Conservation (phyloP, 202 grass and related monocot species). For the Carex arenaria region DNA sequence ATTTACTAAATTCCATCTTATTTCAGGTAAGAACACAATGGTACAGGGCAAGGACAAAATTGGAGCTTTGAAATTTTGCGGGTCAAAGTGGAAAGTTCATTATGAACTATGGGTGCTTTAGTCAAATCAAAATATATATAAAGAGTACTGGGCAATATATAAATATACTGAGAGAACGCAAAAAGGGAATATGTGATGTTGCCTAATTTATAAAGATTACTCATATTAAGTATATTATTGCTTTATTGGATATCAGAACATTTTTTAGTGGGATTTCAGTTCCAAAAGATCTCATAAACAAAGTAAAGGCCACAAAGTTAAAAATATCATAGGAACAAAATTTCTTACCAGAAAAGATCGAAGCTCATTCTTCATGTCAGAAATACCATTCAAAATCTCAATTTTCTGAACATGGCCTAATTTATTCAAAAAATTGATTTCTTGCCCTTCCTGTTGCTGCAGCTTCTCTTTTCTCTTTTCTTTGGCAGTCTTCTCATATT, state of each 20-base stretch:
- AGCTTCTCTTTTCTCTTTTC: conserved; percentile 86
- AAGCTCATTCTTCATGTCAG: conserved; percentile 88
- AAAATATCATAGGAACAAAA: conserved; percentile 18
- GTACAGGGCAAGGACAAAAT: not conserved
- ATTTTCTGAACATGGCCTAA: conserved; percentile 94
- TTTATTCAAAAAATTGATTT: conserved; percentile 75
- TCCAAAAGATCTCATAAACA: conserved; percentile 7
- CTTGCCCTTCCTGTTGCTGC: conserved; percentile 84
- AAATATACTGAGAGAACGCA: not conserved
- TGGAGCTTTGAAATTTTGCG: not conserved
- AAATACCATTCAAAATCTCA: conserved; percentile 81
- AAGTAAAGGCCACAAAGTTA: not conserved
- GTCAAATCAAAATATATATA: not conserved
- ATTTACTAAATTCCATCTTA: not conserved
- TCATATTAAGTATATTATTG: not conserved
- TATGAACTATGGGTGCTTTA: not conserved
- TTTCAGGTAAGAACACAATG: not conserved
- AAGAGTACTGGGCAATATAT: not conserved
- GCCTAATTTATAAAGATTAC: not conserved
- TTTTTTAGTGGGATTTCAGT: not conserved
- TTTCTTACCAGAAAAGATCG: conserved; percentile 78
- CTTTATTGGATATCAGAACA: not conserved
- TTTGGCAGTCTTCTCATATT: conserved; percentile 89
- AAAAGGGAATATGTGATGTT: not conserved
- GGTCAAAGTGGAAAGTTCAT: not conserved